Evolutionary conservation across 129 eudicot genomes (phyloP), one percentile per base, ranked within the genome.

Genomic region (Sambucus nigra): DNA sequence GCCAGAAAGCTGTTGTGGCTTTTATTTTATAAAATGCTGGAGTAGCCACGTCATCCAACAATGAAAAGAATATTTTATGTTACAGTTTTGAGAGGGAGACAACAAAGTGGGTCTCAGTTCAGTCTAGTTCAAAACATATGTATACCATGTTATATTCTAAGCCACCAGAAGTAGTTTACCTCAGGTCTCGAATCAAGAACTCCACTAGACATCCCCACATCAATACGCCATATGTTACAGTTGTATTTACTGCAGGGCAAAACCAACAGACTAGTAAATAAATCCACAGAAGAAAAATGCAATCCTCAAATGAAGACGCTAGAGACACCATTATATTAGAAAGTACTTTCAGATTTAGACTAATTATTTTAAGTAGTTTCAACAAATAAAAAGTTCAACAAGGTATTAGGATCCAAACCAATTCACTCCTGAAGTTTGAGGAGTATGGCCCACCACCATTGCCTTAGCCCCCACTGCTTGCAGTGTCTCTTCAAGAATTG

Each of bases 151-250:
- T 27, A 20, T n/a, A 39, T n/a, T 15, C 19, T 20, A n/a, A 15
- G 60, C 12, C 66, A 45, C 40, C 5, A 53, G 26, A 48, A 15
- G 46, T 25, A 47, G 51, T 47, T 55, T 78, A 91, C 99, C 95
- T 91, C 99, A n/a, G 99, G 95, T 59, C 74, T 79, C 51, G 99
- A 91, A 74, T 82, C 78, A 67, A 79, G 95, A 73, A 91, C 99
- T 58, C 99, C 99, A 49, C 94, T 91, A 47, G 99, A 91, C 99
- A 91, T 91, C 55, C 99, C 99, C 54, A 91, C 99, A 51, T 91
- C 99, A 67, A 91, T 63, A 14, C 95, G 81, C 99, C 99, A 91
- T 71, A 91, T 82, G 68, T 82, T 77, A 63, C 99, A 82, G 51
- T 71, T 68, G 63, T 73, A 91, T 77, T 82, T 68, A 73, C 99